Percentiles rank a stretch among this genome's conserved stretches.
phyloP scores from a whole-genome alignment of 805 yeast species.

The Metschnikowia colocasiae region DNA sequence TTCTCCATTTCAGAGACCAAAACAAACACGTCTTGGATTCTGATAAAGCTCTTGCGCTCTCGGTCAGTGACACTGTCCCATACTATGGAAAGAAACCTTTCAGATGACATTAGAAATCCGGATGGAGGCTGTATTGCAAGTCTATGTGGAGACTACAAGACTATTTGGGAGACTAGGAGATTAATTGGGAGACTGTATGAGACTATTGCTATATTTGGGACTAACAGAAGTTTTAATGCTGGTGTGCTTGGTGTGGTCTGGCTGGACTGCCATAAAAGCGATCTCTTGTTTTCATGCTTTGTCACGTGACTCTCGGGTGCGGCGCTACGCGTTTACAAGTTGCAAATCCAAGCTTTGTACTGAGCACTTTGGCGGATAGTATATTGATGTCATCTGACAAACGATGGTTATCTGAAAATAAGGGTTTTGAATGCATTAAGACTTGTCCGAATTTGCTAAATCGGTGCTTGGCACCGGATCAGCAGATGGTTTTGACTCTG shows the following conservation, averaged over 20 bases:
- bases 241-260: no score
- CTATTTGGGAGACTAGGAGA: neutral
- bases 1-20: constrained; percentile 13
- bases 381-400: no score
- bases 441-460: neutral
- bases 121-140: neutral
- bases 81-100: constrained; percentile 9
- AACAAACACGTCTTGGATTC: constrained; percentile 8
- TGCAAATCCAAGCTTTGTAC: neutral
- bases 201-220: no score
- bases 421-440: neutral
- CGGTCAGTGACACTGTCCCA: constrained; percentile 10
- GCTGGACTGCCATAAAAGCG: no score
- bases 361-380: no score
- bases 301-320: neutral
- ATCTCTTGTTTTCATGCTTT: neutral
- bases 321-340: neutral
- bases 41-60: constrained; percentile 5
- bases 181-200: neutral
- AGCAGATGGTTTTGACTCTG: no score
- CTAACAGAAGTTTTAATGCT: no score
- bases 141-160: neutral
- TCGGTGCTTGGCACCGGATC: no score
- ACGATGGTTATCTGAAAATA: no score
- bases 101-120: neutral